phyloP scores from a whole-genome alignment of 768 basidiomycete genomes.

The Termitomyces titanicus region DNA sequence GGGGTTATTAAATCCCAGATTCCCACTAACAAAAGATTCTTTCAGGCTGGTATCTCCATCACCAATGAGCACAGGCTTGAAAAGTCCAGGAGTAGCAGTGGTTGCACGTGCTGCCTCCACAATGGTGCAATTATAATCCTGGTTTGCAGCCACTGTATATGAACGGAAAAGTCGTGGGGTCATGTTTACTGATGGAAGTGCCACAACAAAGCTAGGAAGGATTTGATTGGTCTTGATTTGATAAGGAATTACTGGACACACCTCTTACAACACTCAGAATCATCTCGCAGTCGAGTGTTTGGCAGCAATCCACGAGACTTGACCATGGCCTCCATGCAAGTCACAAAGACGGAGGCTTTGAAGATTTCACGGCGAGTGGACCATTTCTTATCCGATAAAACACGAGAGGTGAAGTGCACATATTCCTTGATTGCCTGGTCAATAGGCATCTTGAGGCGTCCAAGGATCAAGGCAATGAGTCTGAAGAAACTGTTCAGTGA shows the following conservation, averaged over 20 bases:
- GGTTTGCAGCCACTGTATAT: not conserved
- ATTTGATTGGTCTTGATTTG: not conserved
- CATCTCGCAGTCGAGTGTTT: too few relatives aligned
- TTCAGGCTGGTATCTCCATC: not conserved
- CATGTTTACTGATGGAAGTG: not conserved
- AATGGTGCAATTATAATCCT: not conserved
- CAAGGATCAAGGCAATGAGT: not conserved
- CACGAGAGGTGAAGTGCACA: too few relatives aligned
- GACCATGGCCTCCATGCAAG: too few relatives aligned
- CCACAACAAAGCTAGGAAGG: not conserved
- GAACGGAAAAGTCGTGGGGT: not conserved
- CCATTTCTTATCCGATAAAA: too few relatives aligned
- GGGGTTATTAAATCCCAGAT: too few relatives aligned
- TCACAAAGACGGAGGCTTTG: not conserved
- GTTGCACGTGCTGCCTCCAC: too few relatives aligned
- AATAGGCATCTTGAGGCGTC: not conserved
- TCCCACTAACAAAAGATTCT: not conserved
- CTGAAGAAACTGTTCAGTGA: not conserved
- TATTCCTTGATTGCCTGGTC: too few relatives aligned
- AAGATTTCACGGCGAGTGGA: not conserved
- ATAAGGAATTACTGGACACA: too few relatives aligned
- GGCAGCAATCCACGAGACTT: too few relatives aligned
- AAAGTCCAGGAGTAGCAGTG: not conserved
- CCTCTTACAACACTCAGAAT: too few relatives aligned
- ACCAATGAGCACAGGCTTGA: not conserved